Evolutionary conservation across 2,329 filamentous ascomycete species (phyloP), one percentile per base, ranked within the genome.

Genomic region (Ophiostoma tasmaniense): DNA sequence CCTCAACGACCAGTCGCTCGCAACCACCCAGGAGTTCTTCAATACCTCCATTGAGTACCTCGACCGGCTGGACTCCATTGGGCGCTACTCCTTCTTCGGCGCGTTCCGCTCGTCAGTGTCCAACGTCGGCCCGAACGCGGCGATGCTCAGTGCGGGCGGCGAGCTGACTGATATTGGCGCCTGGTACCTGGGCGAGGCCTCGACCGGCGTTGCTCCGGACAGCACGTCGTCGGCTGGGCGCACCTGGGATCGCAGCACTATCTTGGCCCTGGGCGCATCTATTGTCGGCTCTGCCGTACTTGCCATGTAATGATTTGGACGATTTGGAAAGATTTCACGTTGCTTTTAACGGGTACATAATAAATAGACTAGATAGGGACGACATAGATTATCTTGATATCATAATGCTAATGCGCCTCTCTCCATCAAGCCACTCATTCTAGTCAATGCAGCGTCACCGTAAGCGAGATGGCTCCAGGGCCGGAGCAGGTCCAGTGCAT

Each of bases 31-130:
- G 75, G 73, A 76, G 0, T 92, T 91, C 75, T 93, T 86, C 80
- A 92, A 92, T 74, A 81, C 81, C 74, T 87, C 85, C 2, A 77
- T 84, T 67, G 82, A 86, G 62, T 92, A 87, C 76, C 85, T 94
- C 71, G 90, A 94, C 76, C 80, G 83, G 0, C 77, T 87, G 67
- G 79, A 81, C 17, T 87, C 84, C 68, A 81, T 93, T 20, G 86
- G 83, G 1, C 85, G 85, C 35, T 94, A 94, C 76, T 87, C 88
- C 0, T 90, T 90, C 77, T 95, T 93, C 74, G 91, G 90, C 64
- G 84, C 89, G 10, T 94, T 94, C 76, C 84, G 90, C 67, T 87
- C 85, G 3, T 80, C 83, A 66, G 85, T 85, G 20, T 90, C 88
- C 71, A 94, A 93, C 73, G 88, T 93, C 7, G 91, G 91, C 0